Conservation (phyloP, 805 yeast species). For the Sporopachydermia lactativora region DNA sequence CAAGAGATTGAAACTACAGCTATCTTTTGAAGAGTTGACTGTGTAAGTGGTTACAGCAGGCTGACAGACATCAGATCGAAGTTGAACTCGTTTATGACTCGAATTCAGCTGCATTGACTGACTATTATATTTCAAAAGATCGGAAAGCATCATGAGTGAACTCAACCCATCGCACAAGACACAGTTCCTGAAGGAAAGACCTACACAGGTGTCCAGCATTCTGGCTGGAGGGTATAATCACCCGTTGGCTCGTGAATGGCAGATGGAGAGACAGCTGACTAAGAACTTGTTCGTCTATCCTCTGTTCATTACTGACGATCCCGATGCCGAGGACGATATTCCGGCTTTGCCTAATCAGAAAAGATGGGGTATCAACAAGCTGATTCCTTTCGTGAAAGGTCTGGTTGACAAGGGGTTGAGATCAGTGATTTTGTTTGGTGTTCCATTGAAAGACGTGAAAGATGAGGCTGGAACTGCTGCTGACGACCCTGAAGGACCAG, state of each 20-base stretch:
- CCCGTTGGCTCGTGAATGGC: slow-evolving; percentile 85
- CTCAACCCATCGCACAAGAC: slow-evolving; percentile 38
- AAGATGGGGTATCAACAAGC: slow-evolving; percentile 70
- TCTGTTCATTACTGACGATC: slow-evolving; percentile 65
- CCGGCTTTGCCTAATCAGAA: slow-evolving; percentile 78
- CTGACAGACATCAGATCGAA: too few relatives aligned
- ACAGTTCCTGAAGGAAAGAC: slow-evolving; percentile 43
- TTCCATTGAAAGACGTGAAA: slow-evolving; percentile 60
- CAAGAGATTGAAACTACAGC: too few relatives aligned
- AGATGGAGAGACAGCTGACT: slow-evolving; percentile 64
- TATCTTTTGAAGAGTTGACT: too few relatives aligned
- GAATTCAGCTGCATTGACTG: too few relatives aligned
- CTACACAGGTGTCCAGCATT: slow-evolving; percentile 56
- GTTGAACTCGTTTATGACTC: too few relatives aligned
- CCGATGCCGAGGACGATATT: slow-evolving; percentile 65
- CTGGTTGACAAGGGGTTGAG: slow-evolving; percentile 71
- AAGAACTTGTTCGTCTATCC: slow-evolving; percentile 92
- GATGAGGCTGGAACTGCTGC: slow-evolving; percentile 81
- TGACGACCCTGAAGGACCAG: slow-evolving; percentile 94
- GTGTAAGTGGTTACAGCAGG: too few relatives aligned
- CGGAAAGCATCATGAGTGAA: slow-evolving; percentile 2
- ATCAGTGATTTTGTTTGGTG: slow-evolving; percentile 87
- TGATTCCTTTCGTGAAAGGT: slow-evolving; percentile 54
- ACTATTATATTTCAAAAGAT: too few relatives aligned
- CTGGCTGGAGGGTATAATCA: slow-evolving; percentile 93